Conservation (phyloP, 2,329 filamentous ascomycete genomes). For the Penicillium italicum region DNA sequence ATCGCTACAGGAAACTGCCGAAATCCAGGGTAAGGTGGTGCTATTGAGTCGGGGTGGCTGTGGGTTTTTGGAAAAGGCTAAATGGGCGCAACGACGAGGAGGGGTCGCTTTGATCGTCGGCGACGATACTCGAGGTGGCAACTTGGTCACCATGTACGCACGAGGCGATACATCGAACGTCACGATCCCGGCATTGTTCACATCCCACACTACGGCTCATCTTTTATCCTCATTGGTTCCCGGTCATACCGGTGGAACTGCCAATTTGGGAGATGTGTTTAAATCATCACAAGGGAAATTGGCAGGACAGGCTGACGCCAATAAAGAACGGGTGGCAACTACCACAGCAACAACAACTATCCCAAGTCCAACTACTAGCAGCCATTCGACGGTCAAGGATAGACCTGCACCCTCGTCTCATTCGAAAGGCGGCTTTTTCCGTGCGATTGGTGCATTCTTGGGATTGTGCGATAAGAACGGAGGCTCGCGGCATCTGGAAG, state of each 20-base stretch:
- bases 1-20: slow-evolving; percentile 82
- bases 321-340: slow-evolving; percentile 19
- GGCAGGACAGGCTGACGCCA: slow-evolving; percentile 20
- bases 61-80: slow-evolving; percentile 93
- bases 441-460: slow-evolving; percentile 44
- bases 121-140: slow-evolving; percentile 84
- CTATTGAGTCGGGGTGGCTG: slow-evolving; percentile 89
- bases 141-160: slow-evolving; percentile 97
- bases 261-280: slow-evolving; percentile 56
- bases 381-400: slow-evolving; percentile 17
- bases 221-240: slow-evolving; percentile 84
- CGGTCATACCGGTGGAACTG: slow-evolving; percentile 60
- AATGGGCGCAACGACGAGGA: slow-evolving; percentile 91
- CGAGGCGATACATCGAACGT: slow-evolving; percentile 92
- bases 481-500: slow-evolving; percentile 33
- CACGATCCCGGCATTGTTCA: slow-evolving; percentile 91
- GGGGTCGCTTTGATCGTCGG: slow-evolving; percentile 89
- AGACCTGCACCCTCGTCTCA: slow-evolving; percentile 15
- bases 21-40: slow-evolving; percentile 90
- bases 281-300: slow-evolving; percentile 49
- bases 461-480: slow-evolving; percentile 37
- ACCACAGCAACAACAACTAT: slow-evolving; percentile 31
- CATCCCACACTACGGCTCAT: slow-evolving; percentile 89
- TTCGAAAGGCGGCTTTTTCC: slow-evolving; percentile 37
- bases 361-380: slow-evolving; percentile 35